Base-by-base conservation (phyloP, 768 basidiomycete species). In the Mycena filopes region DNA sequence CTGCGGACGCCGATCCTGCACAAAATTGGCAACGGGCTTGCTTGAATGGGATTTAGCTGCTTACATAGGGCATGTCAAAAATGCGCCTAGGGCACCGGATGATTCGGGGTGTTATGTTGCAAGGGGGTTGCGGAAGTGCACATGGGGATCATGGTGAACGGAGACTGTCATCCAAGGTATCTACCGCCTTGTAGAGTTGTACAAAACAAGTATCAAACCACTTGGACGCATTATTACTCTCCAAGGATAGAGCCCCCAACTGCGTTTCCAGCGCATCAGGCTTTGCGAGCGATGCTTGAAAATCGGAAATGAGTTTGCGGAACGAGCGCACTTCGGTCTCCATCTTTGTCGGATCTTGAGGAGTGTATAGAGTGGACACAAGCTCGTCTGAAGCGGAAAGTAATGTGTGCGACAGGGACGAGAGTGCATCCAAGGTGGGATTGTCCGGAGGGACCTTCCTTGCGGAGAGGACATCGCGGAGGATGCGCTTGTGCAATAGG, bases 181-280 rank as follows among this genome's bases (percentile, higher is more conserved):
- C 63, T 59, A 74, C 76, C 25, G 80, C 75, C 69, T 84, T 86
- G 65, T 80, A 74, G 70, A 92, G 83, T 72, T 92, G 89, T 53
- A 81, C 79, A 69, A 91, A 86, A 72, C 90, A 92, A 13, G 82
- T 81, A 49, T 82, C 80, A 71, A 90, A 90, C 90, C 92, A 92
- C 70, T 82, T 87, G 20, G 79, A 73, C 29, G 83, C 81, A 59
- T 75, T 80, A 56, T 70, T 74, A 55, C 76, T 57, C 70, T 76
- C 74, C 20, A 80, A 40, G 18, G 73, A 71, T 51, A 78, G 46
- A n/a, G 57, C 61, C 38, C 73, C 71, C 55, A 82, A 54, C 61
- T 75, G 72, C 46, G 76, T 74, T 47, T 76, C 78, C 48, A 82
- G 56, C 41, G 69, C 70, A 1, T 72, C 50, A 26, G 65, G 65